Conservation (phyloP, 352 stramenopile species). For the Blastocystis sp. region DNA sequence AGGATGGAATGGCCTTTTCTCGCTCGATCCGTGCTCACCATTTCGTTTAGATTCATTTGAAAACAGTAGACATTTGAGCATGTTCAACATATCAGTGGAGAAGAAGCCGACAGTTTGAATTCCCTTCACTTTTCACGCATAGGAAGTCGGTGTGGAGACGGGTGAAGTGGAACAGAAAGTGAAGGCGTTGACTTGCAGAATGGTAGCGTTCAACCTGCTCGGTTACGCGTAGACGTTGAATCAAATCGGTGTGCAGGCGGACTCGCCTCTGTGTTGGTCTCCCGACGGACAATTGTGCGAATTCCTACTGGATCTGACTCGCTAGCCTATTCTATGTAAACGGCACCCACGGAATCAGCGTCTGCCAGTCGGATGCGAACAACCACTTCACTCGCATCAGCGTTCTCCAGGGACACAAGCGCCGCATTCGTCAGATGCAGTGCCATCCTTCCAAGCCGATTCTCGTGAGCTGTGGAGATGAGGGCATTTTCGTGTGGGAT, state of each 20-base stretch:
- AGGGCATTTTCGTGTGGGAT: conserved; percentile 64
- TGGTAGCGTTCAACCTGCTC: not conserved
- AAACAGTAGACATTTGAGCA: too few relatives aligned
- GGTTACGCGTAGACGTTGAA: conserved; percentile 21
- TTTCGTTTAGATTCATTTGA: too few relatives aligned
- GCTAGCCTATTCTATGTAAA: conserved; percentile 55
- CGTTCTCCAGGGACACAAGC: conserved; percentile 27
- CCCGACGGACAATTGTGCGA: conserved; percentile 21
- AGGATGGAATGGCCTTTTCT: too few relatives aligned
- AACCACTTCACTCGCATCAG: conserved; percentile 18
- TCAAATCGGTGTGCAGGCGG: conserved; percentile 62
- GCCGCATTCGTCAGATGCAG: not conserved
- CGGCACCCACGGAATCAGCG: conserved; percentile 29
- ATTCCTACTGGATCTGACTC: not conserved
- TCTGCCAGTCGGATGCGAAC: conserved; percentile 21
- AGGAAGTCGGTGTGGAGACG: too few relatives aligned
- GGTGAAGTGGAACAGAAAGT: too few relatives aligned
- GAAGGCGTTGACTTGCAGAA: too few relatives aligned
- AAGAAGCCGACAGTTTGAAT: too few relatives aligned
- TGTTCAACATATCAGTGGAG: too few relatives aligned
- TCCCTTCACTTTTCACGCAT: too few relatives aligned
- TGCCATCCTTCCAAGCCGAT: conserved; percentile 9
- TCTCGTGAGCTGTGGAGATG: conserved; percentile 26
- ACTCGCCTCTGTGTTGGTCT: conserved; percentile 52
- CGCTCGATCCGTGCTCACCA: too few relatives aligned